Conservation (phyloP, 1,139 yeast species). For the Zygotorulaspora mrakii region DNA sequence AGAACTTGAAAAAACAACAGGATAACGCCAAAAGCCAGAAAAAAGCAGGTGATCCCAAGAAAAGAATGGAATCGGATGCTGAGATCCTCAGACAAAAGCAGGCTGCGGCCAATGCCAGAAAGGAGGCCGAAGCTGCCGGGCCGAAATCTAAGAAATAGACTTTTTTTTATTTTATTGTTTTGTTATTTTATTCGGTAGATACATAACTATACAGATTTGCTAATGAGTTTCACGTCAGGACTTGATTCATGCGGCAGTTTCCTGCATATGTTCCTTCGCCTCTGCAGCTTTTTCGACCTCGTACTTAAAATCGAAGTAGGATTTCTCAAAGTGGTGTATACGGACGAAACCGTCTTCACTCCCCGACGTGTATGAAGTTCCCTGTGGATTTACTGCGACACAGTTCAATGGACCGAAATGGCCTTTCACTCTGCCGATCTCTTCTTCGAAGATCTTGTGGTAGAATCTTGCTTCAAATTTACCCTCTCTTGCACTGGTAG, state of each 20-base stretch:
- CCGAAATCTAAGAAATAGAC: too few relatives aligned
- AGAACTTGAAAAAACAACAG: conserved; percentile 74
- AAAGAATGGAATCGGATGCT: conserved; percentile 83
- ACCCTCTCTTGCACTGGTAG: conserved; percentile 91
- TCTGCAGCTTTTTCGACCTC: conserved; percentile 84
- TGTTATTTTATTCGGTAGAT: background rate
- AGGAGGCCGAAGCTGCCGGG: conserved; percentile 50
- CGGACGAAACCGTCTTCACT: conserved; percentile 98
- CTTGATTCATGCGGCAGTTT: conserved; percentile 16
- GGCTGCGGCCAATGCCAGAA: conserved; percentile 69
- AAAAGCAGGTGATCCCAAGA: conserved; percentile 75
- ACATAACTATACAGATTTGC: conserved; percentile 9
- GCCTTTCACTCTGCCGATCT: conserved; percentile 94
- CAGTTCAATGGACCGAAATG: conserved; percentile 98
- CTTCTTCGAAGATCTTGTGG: conserved; percentile 93
- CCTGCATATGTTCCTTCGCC: conserved; percentile 35
- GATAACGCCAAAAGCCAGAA: conserved; percentile 59
- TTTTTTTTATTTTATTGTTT: too few relatives aligned
- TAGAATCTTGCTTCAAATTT: conserved; percentile 94
- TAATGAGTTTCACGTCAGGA: too few relatives aligned
- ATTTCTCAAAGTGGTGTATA: conserved; percentile 87
- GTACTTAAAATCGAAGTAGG: conserved; percentile 86
- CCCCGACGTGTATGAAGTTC: conserved; percentile 89
- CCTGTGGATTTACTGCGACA: conserved; percentile 91
- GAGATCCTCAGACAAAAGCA: conserved; percentile 86